Evolutionary conservation across 306 rosid genomes (phyloP), one percentile per base, ranked within the genome.

Genomic region (Alnus rubra): DNA sequence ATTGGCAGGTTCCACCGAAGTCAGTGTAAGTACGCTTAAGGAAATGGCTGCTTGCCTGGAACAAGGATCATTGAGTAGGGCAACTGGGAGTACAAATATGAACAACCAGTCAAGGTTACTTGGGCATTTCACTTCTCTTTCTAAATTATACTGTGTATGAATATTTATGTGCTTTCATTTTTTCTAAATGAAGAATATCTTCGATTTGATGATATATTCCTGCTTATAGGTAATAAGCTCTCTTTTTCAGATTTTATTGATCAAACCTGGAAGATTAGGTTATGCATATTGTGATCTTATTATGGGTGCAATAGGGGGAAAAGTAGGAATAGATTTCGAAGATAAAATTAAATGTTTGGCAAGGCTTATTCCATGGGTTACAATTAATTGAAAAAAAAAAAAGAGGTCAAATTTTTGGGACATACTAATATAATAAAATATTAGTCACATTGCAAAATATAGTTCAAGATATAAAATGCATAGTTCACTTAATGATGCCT

Each of bases 21-120:
- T 91, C 67, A 77, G 99, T 79, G 99, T 96, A 44, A 79, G 85
- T 70, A 82, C 99, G 23, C 81, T 89, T 28, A 91, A 93, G 83
- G 96, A 96, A 88, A 96, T 96, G 99, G 94, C 99, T 70, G 82
- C 96, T 86, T 91, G 98, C 85, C 91, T 96, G 44, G 99, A 96
- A 82, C 99, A 96, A 75, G 99, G 99, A 68, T 96, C 99, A 39
- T 73, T 87, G 84, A 84, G 94, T 88, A 88, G 99, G 83, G 99
- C 99, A 76, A 96, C 99, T 48, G 99, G 98, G 82, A 96, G 99
- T 86, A 96, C 99, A 76, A 96, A 96, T 85, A 96, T 96, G 99
- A 96, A 96, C 81, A 96, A 92, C 79, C 99, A 96, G 82, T 96
- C 99, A 18, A 96, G 99, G 99, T 96, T 79, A 79, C 78, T 75